A percentile compares a stretch with the other conserved stretches of the same genome.
Conservation (phyloP, 805 yeast genomes). For the Candida oleophila region DNA sequence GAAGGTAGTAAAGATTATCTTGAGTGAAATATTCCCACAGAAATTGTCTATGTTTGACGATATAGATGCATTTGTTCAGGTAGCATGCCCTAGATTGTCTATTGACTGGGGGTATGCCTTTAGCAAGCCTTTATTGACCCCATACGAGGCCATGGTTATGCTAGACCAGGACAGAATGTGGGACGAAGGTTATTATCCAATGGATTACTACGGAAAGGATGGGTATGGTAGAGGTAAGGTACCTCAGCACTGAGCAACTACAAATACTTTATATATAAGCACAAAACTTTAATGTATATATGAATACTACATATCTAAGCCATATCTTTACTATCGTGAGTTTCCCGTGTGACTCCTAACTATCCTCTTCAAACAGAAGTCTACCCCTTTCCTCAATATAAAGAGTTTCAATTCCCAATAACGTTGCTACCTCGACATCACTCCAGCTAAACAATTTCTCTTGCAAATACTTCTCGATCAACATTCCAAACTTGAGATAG, state of each 20-base stretch:
- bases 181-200: slow-evolving; percentile 71
- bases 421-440: slow-evolving; percentile 59
- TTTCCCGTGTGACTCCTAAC: too few relatives aligned
- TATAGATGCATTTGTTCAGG: slow-evolving; percentile 93
- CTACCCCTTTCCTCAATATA: slow-evolving; percentile 17
- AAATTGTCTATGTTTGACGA: slow-evolving; percentile 90
- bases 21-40: slow-evolving; percentile 91
- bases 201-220: slow-evolving; percentile 89
- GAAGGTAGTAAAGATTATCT: slow-evolving; percentile 73
- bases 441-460: slow-evolving; percentile 48
- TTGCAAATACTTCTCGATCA: slow-evolving; percentile 37
- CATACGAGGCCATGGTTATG: slow-evolving; percentile 94
- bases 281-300: too few relatives aligned
- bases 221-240: slow-evolving; percentile 89
- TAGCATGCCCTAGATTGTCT: slow-evolving; percentile 93
- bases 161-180: slow-evolving; percentile 70
- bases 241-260: slow-evolving; percentile 40
- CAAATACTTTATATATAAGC: too few relatives aligned
- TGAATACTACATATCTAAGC: too few relatives aligned
- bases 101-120: slow-evolving; percentile 99
- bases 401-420: slow-evolving; percentile 62
- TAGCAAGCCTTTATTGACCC: slow-evolving; percentile 85
- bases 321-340: too few relatives aligned
- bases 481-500: slow-evolving; percentile 37
- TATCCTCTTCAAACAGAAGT: neutral